Percentiles rank a stretch among this genome's conserved stretches.
phyloP scores from a whole-genome alignment of 2,329 filamentous ascomycete genomes.

The Stachybotrys chartarum region DNA sequence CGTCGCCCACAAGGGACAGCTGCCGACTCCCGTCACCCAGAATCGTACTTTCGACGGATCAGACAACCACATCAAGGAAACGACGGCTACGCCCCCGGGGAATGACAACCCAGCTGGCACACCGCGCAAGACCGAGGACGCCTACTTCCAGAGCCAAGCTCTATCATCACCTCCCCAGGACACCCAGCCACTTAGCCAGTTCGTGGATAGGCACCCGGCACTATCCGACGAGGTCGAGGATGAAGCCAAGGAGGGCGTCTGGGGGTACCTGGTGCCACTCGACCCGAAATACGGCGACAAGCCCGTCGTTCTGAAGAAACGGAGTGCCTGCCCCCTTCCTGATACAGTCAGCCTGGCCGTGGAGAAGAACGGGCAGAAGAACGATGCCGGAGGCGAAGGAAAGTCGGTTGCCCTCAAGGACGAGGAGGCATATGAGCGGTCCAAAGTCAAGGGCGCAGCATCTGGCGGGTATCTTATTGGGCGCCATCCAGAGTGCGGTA shows the following conservation, averaged over 20 bases:
- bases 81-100: conserved; percentile 63
- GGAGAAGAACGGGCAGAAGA: conserved; percentile 27
- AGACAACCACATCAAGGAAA: conserved; percentile 55
- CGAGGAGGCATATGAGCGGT: conserved; percentile 54
- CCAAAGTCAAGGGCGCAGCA: conserved; percentile 53
- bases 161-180: conserved; percentile 59
- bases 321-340: conserved; percentile 61
- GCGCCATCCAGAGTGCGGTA: conserved; percentile 88
- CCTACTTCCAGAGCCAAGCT: conserved; percentile 34
- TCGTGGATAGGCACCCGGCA: conserved; percentile 61
- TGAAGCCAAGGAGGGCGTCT: conserved; percentile 77
- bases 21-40: conserved; percentile 76
- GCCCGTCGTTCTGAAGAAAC: conserved; percentile 66
- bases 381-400: conserved; percentile 32
- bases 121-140: conserved; percentile 43
- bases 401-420: conserved; percentile 45
- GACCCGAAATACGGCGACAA: conserved; percentile 60
- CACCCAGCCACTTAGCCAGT: conserved; percentile 58
- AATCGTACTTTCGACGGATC: conserved; percentile 50
- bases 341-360: conserved; percentile 29
- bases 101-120: conserved; percentile 47
- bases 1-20: conserved; percentile 55
- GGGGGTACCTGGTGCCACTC: conserved; percentile 88
- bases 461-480: conserved; percentile 87
- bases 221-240: conserved; percentile 79